phyloP scores from a whole-genome alignment of 345 rosid species.

The Ceriops decandra region DNA sequence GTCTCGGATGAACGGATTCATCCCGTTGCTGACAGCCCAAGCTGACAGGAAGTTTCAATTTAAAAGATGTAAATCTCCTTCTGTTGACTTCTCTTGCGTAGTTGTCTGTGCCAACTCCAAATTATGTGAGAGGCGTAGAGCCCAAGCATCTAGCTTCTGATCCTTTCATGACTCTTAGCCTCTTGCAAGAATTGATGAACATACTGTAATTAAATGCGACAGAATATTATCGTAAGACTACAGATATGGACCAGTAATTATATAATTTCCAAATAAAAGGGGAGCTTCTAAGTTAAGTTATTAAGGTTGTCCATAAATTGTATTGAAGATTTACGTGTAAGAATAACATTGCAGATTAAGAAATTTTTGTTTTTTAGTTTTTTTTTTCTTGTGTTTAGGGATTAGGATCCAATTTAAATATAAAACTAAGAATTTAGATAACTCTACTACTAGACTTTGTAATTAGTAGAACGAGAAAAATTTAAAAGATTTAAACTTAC shows the following conservation, averaged over 20 bases:
- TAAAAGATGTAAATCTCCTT: no score
- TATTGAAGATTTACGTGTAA: no score
- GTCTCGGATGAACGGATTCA: neutral
- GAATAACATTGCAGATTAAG: no score
- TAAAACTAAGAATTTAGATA: no score
- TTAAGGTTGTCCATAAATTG: neutral
- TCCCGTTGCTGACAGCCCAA: neutral
- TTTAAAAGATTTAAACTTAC: neutral
- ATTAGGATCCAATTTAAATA: no score
- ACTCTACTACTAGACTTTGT: no score
- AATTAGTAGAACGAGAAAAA: neutral
- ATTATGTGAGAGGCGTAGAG: constrained; percentile 5
- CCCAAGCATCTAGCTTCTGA: constrained; percentile 52
- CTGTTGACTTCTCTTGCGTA: no score
- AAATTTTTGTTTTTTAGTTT: no score
- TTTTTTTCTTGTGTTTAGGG: no score
- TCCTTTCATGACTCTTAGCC: constrained; percentile 55
- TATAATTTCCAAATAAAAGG: neutral
- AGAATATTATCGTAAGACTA: neutral
- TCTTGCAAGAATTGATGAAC: constrained; percentile 55
- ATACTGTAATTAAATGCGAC: constrained; percentile 14
- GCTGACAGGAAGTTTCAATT: neutral
- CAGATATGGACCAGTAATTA: neutral
- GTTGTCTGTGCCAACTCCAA: neutral
- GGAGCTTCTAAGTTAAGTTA: no score